Conservation (phyloP, 441 rosid genomes). For the Hura crepitans region DNA sequence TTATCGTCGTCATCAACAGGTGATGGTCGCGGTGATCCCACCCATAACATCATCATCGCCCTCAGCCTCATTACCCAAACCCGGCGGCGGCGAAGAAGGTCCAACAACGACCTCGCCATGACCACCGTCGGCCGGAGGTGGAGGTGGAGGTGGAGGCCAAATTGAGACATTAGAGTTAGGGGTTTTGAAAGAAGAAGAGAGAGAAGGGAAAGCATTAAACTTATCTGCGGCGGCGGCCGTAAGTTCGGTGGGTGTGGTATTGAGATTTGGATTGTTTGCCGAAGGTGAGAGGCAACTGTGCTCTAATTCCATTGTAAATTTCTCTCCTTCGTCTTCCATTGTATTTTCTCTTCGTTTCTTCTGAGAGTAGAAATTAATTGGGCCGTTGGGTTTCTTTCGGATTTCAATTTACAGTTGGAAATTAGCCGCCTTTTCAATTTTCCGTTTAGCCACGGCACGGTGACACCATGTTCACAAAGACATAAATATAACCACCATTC, state of each 20-base stretch:
- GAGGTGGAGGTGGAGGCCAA: slow-evolving; percentile 33
- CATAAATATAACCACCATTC: no score
- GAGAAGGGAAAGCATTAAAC: slow-evolving; percentile 39
- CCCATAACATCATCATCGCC: slow-evolving; percentile 35
- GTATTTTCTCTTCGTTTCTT: background rate
- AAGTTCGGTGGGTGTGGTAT: slow-evolving; percentile 9
- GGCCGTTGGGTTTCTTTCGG: background rate
- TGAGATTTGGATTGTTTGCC: slow-evolving; percentile 73
- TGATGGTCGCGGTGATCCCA: slow-evolving; percentile 69
- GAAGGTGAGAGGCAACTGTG: slow-evolving; percentile 77
- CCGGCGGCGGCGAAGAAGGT: slow-evolving; percentile 38
- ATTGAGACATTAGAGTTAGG: slow-evolving; percentile 30
- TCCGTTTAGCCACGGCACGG: background rate
- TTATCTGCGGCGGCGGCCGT: slow-evolving; percentile 13
- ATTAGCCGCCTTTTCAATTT: background rate
- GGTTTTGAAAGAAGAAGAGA: slow-evolving; percentile 53
- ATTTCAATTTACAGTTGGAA: background rate
- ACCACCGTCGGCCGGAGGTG: slow-evolving; percentile 17
- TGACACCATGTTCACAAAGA: no score
- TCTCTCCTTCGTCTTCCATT: slow-evolving; percentile 74
- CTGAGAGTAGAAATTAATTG: background rate
- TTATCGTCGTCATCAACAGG: slow-evolving; percentile 21
- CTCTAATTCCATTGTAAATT: slow-evolving; percentile 61
- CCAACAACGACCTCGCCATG: slow-evolving; percentile 28
- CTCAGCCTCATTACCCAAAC: background rate